Base-by-base conservation (phyloP, 1,139 yeast species). In the Spathaspora sp. region DNA sequence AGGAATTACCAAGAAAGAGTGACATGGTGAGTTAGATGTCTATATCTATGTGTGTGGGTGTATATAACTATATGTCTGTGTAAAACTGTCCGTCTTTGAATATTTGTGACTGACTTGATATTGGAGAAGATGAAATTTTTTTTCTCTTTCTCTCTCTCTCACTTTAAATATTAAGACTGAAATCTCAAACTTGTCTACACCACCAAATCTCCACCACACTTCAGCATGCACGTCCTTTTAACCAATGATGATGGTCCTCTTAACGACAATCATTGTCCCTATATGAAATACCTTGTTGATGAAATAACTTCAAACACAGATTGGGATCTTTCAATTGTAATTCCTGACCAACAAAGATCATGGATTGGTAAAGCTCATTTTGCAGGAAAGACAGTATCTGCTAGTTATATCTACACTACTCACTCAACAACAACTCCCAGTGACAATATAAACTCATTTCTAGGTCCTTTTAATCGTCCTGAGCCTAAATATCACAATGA, bases 351-450 rank as follows among this genome's bases (percentile, higher is more conserved):
- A 46, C 89, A 83, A 57, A 58, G 95, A 56, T 90, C 97, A 9
- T 93, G 99, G 99, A 91, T 90, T 49, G 97, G 97, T 36, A 93
- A 93, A 64, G 98, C 99, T 10, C 97, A 91, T 68, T 83, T 91
- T 61, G 96, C 97, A 2, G 97, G 96, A 17, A 80, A 83, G 57
- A 80, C 84, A 37, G 74, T 91, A 43, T 71, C 82, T 2, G 82
- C 93, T 3, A 73, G 81, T 9, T 91, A 84, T 59, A 72, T 87
- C 17, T 86, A 84, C 58, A 78, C 87, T 23, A 64, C 63, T 48
- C 52, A 56, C 11, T 74, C 58, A 55, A 81, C 78, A 2, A 48
- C 46, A 2, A 43, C 40, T 3, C 53, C 57, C 3, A 60, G 59
- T 46, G 52, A 58, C 3, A 47, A 49, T 49, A 69, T 56, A 66